These are phyloP conservation scores for Pseudogymnoascus sp. DNA, from an alignment of 2,329 filamentous ascomycete species.

Conservation along the genomic window DNA sequence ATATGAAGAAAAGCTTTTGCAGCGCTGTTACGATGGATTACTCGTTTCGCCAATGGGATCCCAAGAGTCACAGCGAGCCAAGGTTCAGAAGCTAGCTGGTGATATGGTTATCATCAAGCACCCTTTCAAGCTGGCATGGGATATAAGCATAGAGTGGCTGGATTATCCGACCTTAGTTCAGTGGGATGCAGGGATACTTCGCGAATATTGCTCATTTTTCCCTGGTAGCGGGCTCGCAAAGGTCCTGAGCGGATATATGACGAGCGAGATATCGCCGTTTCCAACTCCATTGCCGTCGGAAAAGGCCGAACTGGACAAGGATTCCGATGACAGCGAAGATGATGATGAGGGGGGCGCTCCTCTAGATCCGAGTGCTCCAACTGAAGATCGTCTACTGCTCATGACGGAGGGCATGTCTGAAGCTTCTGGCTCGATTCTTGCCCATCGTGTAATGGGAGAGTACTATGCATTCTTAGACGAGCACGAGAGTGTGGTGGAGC, in stretches of 20 bases:
- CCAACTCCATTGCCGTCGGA: constrained; percentile 34
- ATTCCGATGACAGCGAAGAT: constrained; percentile 42
- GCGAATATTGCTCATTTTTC: constrained; percentile 76
- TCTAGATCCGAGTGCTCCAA: constrained; percentile 50
- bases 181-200: constrained; percentile 69
- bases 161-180: constrained; percentile 67
- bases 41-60: constrained; percentile 53
- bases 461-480: constrained; percentile 83
- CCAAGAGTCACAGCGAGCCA: constrained; percentile 54
- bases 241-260: constrained; percentile 73
- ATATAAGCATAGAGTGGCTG: constrained; percentile 81
- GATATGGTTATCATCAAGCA: constrained; percentile 97
- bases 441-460: constrained; percentile 73
- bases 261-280: constrained; percentile 78
- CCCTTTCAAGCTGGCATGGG: constrained; percentile 83
- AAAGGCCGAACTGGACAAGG: constrained; percentile 29
- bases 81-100: constrained; percentile 67
- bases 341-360: constrained; percentile 47
- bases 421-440: constrained; percentile 63
- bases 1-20: constrained; percentile 85
- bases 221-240: constrained; percentile 75
- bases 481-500: constrained; percentile 70
- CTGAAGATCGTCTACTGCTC: constrained; percentile 71
- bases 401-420: constrained; percentile 65
- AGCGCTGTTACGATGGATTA: constrained; percentile 71